These are phyloP conservation scores for Nakazawaea wyomingensis DNA, from an alignment of 805 yeast genomes.

Conservation along the genomic window DNA sequence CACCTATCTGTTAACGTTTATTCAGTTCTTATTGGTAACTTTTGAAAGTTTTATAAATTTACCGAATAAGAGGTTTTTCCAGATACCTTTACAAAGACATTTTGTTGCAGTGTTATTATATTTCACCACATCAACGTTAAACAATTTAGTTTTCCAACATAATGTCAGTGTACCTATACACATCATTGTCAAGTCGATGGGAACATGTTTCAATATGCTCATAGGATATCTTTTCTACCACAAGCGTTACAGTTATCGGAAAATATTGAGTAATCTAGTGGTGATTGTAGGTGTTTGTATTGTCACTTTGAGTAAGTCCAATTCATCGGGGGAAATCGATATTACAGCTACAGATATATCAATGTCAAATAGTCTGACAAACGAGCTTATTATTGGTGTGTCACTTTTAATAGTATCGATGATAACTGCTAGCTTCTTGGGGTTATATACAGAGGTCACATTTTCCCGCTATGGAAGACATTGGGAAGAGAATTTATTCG, in stretches of 20 bases:
- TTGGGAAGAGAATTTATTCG: conserved; percentile 66
- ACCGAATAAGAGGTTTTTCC: conserved; percentile 21
- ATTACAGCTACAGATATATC: no score
- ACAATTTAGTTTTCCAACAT: conserved; percentile 53
- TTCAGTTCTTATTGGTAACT: conserved; percentile 51
- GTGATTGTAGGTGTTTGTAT: conserved; percentile 53
- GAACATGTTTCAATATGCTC: conserved; percentile 56
- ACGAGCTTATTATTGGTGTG: conserved; percentile 27
- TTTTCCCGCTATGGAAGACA: conserved; percentile 45
- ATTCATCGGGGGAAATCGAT: no score
- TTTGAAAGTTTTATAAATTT: conserved; percentile 35
- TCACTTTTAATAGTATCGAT: conserved; percentile 41
- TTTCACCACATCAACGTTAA: conserved; percentile 45
- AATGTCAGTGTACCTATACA: conserved; percentile 63
- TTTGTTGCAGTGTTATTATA: conserved; percentile 43
- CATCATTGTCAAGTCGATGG: conserved; percentile 59
- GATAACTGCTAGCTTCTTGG: conserved; percentile 48
- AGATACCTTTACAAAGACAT: conserved; percentile 40
- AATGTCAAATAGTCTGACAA: neutral
- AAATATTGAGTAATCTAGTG: conserved; percentile 44
- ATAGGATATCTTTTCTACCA: conserved; percentile 44
- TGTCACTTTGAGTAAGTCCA: conserved; percentile 24
- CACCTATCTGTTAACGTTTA: conserved; percentile 53
- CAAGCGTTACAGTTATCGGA: conserved; percentile 39
- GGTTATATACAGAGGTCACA: conserved; percentile 50